Evolutionary conservation across 2,329 filamentous ascomycete species (phyloP), one percentile per base, ranked within the genome.

Genomic region (Paecilomyces dactylethromorphus): DNA sequence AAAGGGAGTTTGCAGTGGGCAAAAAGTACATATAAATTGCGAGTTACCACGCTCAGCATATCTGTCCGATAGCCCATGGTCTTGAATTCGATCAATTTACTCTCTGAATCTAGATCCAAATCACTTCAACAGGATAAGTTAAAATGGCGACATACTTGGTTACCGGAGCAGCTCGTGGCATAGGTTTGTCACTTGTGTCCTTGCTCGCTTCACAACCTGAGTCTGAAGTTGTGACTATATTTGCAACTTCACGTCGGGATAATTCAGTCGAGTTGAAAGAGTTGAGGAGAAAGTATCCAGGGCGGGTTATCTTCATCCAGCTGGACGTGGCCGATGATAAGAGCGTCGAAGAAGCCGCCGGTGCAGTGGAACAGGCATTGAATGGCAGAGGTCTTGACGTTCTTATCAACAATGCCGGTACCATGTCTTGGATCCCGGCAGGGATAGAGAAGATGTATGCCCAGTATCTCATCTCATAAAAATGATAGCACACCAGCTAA

Each of bases 161-260:
- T 50, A 76, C 73, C 13, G 72, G 73, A 2, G 55, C 66, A n/a
- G 66, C 66, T 35, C 66, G 73, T 51, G 74, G 74, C 49, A 56
- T 76, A 21, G 73, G 74, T n/a, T 65, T 74, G 0, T 69, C 64
- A 32, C 54, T 75, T 2, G 63, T 63, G 33, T 59, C 57, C 2
- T 60, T 68, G 21, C 66, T 76, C 22, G 62, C 68, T 10, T 59
- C 68, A 15, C 62, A 66, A 18, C 71, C 71, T 3, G 54, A 58
- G 7, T 63, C 68, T 1, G 61, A 76, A 52, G 69, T 76, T 26
- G 61, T 66, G 53, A 70, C 68, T n/a, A 60, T 81, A 56, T 74
- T 80, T 56, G 76, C 78, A 1, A 65, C 74, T 1, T 67, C 72
- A 3, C 74, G 78, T 15, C 66, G 63, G n/a, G 45, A 63, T 15